Conservation (phyloP, 306 rosid genomes). For the Dryas alaskensis region DNA sequence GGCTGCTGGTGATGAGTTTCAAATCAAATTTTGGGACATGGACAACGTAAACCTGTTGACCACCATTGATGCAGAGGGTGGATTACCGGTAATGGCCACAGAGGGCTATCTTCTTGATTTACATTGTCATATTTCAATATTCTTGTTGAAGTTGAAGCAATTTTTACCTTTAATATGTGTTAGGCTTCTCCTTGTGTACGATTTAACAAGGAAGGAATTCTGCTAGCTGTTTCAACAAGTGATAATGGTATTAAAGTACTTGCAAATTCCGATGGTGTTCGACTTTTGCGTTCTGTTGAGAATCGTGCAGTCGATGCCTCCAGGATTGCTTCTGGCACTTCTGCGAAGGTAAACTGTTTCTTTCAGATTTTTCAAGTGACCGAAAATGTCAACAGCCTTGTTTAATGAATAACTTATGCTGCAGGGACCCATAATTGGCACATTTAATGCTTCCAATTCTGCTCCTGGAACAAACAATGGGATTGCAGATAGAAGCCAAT, state of each 20-base stretch:
- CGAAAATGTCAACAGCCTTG: neutral
- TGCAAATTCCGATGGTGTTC: constrained; percentile 20
- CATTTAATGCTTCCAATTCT: constrained; percentile 10
- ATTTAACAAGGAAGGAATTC: constrained; percentile 45
- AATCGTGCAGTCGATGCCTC: neutral
- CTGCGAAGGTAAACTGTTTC: neutral
- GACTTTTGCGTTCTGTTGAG: constrained; percentile 8
- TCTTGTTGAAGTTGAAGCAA: neutral
- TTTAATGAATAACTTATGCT: neutral
- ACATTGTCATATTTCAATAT: constrained; percentile 11
- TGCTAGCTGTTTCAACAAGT: constrained; percentile 47
- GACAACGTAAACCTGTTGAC: constrained; percentile 30
- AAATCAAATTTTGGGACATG: constrained; percentile 48
- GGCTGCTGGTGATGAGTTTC: constrained; percentile 43
- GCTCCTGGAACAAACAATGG: constrained; percentile 8
- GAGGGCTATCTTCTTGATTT: neutral
- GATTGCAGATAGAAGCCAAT: neutral
- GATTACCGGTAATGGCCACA: constrained; percentile 30
- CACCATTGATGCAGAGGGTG: constrained; percentile 28
- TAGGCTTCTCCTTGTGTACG: constrained; percentile 43
- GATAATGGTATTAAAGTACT: constrained; percentile 47
- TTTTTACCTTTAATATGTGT: neutral
- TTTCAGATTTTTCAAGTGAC: neutral
- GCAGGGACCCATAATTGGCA: constrained; percentile 13
- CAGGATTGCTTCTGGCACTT: neutral